Percentiles rank a stretch among this genome's conserved stretches.
These are phyloP conservation scores for Cryptococcus sp. DNA, from an alignment of 1,284 basidiomycete species.

Conservation along the genomic window DNA sequence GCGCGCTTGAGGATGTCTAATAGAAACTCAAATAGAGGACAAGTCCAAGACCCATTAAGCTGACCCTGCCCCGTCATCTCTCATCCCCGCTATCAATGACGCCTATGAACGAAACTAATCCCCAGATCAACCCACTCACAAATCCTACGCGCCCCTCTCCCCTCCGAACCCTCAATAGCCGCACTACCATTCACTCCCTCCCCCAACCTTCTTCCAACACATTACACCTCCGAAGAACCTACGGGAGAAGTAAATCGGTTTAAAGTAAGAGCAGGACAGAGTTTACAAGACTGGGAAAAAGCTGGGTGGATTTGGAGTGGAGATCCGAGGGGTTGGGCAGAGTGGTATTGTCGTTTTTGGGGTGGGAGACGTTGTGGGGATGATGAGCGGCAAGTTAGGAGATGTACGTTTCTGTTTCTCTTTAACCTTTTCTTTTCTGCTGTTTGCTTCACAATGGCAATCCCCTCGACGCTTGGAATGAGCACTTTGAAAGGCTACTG, in stretches of 20 bases:
- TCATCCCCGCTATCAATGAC: constrained; percentile 15
- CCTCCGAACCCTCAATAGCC: constrained; percentile 15
- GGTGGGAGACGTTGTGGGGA: constrained; percentile 49
- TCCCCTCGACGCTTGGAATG: too few species aligned
- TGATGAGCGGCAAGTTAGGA: constrained; percentile 49
- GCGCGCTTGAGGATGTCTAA: neutral
- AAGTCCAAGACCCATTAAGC: too few species aligned
- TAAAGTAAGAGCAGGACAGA: constrained; percentile 49
- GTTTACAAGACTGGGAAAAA: constrained; percentile 51
- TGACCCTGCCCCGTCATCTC: too few species aligned
- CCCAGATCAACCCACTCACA: constrained; percentile 24
- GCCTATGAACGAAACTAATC: neutral
- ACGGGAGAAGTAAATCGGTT: constrained; percentile 47
- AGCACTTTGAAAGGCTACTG: too few species aligned
- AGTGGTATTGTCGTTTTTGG: constrained; percentile 51
- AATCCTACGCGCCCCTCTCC: constrained; percentile 21
- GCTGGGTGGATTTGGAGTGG: constrained; percentile 50
- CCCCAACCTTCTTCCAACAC: constrained; percentile 2
- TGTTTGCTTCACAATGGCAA: neutral
- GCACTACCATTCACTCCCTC: constrained; percentile 21
- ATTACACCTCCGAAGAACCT: constrained; percentile 30
- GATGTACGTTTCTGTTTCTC: constrained; percentile 40
- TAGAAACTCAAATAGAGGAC: too few species aligned
- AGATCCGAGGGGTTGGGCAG: constrained; percentile 52
- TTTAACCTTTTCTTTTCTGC: neutral